A percentile compares a stretch with the other conserved stretches of the same genome.
Conservation (phyloP, 257 asterid genomes). For the Cordia subcordata region DNA sequence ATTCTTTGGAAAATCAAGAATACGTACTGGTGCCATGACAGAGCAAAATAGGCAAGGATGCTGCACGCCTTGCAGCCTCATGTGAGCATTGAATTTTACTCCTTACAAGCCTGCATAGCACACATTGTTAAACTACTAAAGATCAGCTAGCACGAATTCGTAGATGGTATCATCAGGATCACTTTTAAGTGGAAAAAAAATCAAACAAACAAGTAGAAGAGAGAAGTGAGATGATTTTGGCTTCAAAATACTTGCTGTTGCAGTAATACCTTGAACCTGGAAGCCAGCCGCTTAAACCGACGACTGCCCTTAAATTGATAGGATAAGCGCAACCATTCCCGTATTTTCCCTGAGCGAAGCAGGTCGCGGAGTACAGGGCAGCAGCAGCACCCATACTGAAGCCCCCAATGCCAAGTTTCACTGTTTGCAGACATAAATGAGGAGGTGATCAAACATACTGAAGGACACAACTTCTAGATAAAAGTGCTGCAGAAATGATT, state of each 20-base stretch:
- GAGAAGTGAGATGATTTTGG: too few relatives aligned
- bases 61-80: constrained; percentile 84
- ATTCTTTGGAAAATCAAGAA: background rate
- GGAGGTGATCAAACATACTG: background rate
- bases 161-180: too few relatives aligned
- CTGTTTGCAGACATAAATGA: constrained; percentile 29
- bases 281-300: constrained; percentile 97
- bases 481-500: background rate
- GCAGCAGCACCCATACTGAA: constrained; percentile 97
- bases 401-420: constrained; percentile 94
- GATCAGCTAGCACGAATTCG: too few relatives aligned
- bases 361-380: constrained; percentile 85
- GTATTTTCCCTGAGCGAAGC: constrained; percentile 79
- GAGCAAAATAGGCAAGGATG: constrained; percentile 82
- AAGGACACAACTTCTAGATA: too few relatives aligned
- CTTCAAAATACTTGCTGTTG: background rate
- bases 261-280: constrained; percentile 72
- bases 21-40: constrained; percentile 84
- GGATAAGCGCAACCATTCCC: constrained; percentile 79
- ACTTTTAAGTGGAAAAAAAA: too few relatives aligned
- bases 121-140: constrained; percentile 4
- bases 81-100: constrained; percentile 79
- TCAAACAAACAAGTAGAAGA: too few relatives aligned
- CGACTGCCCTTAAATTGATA: constrained; percentile 59
- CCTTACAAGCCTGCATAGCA: constrained; percentile 53